These are phyloP conservation scores for Fusarium miscanthi DNA, from an alignment of 2,329 filamentous ascomycete species.

Conservation along the genomic window DNA sequence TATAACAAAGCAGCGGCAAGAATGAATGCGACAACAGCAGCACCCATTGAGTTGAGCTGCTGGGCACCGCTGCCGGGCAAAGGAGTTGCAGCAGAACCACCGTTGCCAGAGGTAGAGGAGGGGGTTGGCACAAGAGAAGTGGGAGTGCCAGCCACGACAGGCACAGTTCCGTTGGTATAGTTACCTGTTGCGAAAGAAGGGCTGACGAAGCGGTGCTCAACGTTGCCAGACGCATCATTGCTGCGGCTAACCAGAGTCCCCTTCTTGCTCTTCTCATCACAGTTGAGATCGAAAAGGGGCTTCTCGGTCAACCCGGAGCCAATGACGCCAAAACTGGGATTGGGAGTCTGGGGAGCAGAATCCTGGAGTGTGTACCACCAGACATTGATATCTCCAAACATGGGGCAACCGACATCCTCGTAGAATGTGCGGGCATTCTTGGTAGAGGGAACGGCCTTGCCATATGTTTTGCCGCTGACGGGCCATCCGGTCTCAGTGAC, in stretches of 20 bases:
- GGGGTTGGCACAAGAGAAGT: conserved; percentile 25
- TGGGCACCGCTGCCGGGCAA: conserved; percentile 31
- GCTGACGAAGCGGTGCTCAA: conserved; percentile 19
- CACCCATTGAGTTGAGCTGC: conserved; percentile 48
- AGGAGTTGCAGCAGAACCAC: conserved; percentile 17
- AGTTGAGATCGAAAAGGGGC: conserved; percentile 73
- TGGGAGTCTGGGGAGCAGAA: conserved; percentile 66
- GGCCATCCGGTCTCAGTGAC: conserved; percentile 93
- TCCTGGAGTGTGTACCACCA: conserved; percentile 87
- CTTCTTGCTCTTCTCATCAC: conserved; percentile 43
- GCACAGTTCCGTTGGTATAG: conserved; percentile 41
- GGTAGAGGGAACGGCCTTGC: conserved; percentile 70
- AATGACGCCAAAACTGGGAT: conserved; percentile 78
- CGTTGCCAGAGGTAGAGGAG: conserved; percentile 42
- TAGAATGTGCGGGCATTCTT: conserved; percentile 84
- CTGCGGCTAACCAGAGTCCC: conserved; percentile 17
- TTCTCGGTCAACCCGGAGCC: conserved; percentile 63
- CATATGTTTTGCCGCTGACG: conserved; percentile 72
- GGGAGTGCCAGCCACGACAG: conserved; percentile 10
- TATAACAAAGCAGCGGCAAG: conserved; percentile 48
- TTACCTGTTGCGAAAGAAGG: conserved; percentile 26
- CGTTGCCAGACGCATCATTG: conserved; percentile 1
- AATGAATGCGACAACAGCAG: conserved; percentile 47
- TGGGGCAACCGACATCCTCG: conserved; percentile 79
- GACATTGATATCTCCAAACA: conserved; percentile 72